Evolutionary conservation across 2,329 filamentous ascomycete species (phyloP), one percentile per base, ranked within the genome.

Genomic region (Pseudopithomyces maydicus): DNA sequence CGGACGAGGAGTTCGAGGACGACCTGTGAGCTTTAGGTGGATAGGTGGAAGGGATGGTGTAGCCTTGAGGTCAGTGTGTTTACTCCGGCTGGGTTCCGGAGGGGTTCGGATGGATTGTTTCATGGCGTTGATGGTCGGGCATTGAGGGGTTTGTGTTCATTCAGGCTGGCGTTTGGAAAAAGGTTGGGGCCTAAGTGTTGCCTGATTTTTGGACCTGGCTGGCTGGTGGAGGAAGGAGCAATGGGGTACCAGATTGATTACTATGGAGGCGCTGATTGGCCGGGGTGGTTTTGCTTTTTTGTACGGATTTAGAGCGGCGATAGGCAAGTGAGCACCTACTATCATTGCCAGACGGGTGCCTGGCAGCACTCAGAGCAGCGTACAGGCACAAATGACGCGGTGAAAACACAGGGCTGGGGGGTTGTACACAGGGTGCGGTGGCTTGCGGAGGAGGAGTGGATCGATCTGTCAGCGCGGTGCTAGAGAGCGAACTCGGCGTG

Each of bases 1-100:
- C 71, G 8, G 70, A 73, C 39, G 74, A 77, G 59, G 69, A 67
- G 1, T 73, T 65, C 52, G 67, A 64, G 3, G 68, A 75, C 20
- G 72, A 74, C 19, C 35, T 64, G 6, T 73, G 36, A 41, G 3
- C 15, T 36, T 36, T 36, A n/a, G n/a, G n/a, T n/a, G 45, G 29
- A 20, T 17, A 20, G 20, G 53, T 52, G 46, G 22, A 12, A 17
- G 10, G 39, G 4, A 29, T 8, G 26, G 26, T 29, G n/a, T 47
- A 38, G 20, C 6, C 11, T 38, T 17, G 12, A 32, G 35, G 35
- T 8, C 36, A n/a, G 3, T 8, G 49, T 33, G 17, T 14, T 2
- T 15, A 17, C 4, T 44, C 39, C 14, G 39, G 49, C 39, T 52
- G 39, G 39, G 26, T 11, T 11, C 22, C 44, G 26, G 26, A 29